Evolutionary conservation across 179 eudicot genomes (phyloP).

Genomic region (Amaranthus tricolor): DNA sequence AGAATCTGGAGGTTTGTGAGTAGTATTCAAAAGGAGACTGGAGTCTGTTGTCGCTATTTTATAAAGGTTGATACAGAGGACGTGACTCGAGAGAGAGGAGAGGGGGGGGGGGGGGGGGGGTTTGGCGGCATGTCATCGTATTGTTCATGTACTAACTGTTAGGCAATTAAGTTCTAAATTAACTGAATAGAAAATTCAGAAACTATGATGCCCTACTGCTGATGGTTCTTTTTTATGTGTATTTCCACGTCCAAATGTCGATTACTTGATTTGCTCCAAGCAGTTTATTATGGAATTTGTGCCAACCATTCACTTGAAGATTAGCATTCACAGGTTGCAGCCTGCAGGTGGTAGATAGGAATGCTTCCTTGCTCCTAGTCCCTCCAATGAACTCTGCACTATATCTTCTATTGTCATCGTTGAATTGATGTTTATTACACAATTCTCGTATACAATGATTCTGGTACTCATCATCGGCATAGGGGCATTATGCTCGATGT

Average conservation of each 20-base stretch:
- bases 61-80: conserved; percentile 3
- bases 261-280: neutral
- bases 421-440: neutral
- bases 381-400: neutral
- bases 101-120: neutral
- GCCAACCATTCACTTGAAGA: neutral
- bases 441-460: too few relatives aligned
- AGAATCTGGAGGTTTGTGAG: conserved; percentile 1
- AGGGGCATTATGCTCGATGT: too few relatives aligned
- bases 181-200: conserved; percentile 6
- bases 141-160: conserved; percentile 11
- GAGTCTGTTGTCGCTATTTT: neutral
- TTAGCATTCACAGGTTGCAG: neutral
- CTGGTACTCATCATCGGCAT: too few relatives aligned
- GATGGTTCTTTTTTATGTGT: conserved; percentile 1
- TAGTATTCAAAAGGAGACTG: neutral
- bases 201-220: neutral
- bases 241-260: conserved; percentile 3
- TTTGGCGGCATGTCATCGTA: conserved; percentile 11
- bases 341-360: neutral
- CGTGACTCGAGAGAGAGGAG: too few relatives aligned
- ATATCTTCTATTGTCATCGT: neutral
- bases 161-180: conserved; percentile 24
- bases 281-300: neutral
- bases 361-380: neutral